Evolutionary conservation across 2,329 filamentous ascomycete species (phyloP).

Genomic region (Claviceps maximensis): DNA sequence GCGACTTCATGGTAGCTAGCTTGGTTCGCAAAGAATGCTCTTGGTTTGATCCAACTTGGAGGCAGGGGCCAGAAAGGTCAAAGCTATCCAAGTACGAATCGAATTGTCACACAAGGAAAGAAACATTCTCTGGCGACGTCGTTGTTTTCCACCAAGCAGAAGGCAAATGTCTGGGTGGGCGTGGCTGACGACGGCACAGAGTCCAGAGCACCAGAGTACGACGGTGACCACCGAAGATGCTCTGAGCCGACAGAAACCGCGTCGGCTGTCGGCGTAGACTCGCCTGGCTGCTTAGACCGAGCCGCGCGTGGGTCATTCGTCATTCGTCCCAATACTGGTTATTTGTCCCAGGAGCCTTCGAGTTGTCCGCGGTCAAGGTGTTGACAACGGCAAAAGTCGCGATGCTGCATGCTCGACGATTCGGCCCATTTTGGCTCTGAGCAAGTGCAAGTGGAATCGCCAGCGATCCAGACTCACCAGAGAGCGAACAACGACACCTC

Average conservation of each 20-base stretch:
- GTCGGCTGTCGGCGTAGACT: not conserved
- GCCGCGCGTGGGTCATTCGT: no score
- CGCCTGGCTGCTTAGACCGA: not conserved
- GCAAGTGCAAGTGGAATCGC: not conserved
- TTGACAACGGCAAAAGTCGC: not conserved
- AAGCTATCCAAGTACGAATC: not conserved
- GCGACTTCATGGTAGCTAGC: constrained; percentile 19
- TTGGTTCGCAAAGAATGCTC: not conserved
- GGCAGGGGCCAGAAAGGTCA: no score
- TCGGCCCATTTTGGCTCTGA: not conserved
- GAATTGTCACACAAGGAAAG: not conserved
- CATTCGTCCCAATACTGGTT: not conserved
- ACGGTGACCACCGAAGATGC: not conserved
- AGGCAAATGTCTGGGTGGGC: not conserved
- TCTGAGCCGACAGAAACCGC: constrained; percentile 24
- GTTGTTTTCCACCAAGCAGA: not conserved
- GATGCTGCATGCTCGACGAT: not conserved
- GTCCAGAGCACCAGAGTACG: not conserved
- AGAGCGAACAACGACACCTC: not conserved
- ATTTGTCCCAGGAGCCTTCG: no score
- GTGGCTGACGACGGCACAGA: constrained; percentile 5
- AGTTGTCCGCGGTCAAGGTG: not conserved
- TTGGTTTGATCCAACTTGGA: not conserved
- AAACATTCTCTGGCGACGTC: not conserved
- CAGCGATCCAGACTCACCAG: no score